A percentile compares a stretch with the other conserved stretches of the same genome.
phyloP scores from a whole-genome alignment of 169 alveolate genomes.

The Plasmodium berghei region DNA sequence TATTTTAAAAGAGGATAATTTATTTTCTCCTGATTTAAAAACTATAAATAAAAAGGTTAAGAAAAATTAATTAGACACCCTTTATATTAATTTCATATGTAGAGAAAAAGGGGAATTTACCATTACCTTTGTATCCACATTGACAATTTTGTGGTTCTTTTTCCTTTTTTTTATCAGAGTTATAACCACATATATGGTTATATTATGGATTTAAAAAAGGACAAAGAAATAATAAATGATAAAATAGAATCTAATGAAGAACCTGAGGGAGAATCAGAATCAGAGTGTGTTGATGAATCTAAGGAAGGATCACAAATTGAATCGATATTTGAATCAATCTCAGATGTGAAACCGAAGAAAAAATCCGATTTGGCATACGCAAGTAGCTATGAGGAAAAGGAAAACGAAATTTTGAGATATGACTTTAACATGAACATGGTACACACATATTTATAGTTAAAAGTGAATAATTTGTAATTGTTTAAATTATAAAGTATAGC shows the following conservation, averaged over 20 bases:
- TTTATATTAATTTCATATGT: not conserved
- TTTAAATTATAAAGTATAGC: no score
- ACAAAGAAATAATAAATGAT: conserved; percentile 15
- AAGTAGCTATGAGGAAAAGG: conserved; percentile 5
- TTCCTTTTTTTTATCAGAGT: conserved; percentile 30
- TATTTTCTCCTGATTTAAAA: conserved; percentile 66
- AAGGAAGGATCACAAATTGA: conserved; percentile 65
- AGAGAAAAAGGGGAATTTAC: not conserved
- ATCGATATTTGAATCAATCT: conserved; percentile 54
- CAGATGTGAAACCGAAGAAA: conserved; percentile 12
- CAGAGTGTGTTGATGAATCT: conserved; percentile 21
- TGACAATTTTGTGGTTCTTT: not conserved
- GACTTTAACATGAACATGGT: conserved; percentile 55
- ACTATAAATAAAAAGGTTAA: conserved; percentile 49
- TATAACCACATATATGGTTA: conserved; percentile 70
- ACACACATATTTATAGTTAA: conserved; percentile 8
- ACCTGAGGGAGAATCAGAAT: not conserved
- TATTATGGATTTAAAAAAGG: conserved; percentile 47
- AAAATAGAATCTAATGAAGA: conserved; percentile 18
- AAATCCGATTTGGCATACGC: conserved; percentile 9
- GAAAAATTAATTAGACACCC: not conserved
- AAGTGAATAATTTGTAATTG: not conserved
- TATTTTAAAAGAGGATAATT: conserved; percentile 69
- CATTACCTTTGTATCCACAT: not conserved
- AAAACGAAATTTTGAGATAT: not conserved